Evolutionary conservation across 2,329 filamentous ascomycete genomes (phyloP).

Genomic region (Neospermospora avenae): DNA sequence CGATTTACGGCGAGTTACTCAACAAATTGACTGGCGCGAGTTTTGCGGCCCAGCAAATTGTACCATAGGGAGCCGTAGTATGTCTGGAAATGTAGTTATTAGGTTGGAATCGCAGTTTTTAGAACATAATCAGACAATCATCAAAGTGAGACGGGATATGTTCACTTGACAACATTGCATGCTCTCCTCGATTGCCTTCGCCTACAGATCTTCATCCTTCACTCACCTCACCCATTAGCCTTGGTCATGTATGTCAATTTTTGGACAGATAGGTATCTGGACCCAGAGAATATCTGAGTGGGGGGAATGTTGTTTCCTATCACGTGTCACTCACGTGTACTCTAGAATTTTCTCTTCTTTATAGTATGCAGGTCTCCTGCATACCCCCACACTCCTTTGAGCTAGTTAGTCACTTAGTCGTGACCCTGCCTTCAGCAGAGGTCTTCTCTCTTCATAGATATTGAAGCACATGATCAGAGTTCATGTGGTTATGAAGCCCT

Average conservation of each 20-base stretch:
- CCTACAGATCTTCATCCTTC: background rate
- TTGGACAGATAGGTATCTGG: no score
- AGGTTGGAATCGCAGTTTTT: background rate
- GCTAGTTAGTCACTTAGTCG: no score
- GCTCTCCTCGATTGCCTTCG: background rate
- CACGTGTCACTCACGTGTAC: no score
- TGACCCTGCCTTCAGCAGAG: no score
- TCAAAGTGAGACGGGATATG: background rate
- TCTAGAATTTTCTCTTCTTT: no score
- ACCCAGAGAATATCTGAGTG: no score
- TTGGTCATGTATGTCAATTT: background rate
- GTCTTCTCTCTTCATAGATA: no score
- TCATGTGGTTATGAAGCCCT: no score
- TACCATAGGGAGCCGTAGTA: conserved; percentile 1
- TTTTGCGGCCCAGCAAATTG: background rate
- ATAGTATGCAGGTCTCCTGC: no score
- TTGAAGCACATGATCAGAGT: no score
- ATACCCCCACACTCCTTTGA: no score
- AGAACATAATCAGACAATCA: background rate
- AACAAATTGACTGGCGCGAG: background rate
- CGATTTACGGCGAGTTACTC: background rate
- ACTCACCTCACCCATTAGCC: background rate
- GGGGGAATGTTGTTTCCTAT: no score
- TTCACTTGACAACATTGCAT: background rate
- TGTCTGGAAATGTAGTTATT: background rate